Percentiles rank a stretch among this genome's conserved stretches.
These are phyloP conservation scores for Phaffomyces thermotolerans DNA, from an alignment of 805 yeast genomes.

Conservation along the genomic window DNA sequence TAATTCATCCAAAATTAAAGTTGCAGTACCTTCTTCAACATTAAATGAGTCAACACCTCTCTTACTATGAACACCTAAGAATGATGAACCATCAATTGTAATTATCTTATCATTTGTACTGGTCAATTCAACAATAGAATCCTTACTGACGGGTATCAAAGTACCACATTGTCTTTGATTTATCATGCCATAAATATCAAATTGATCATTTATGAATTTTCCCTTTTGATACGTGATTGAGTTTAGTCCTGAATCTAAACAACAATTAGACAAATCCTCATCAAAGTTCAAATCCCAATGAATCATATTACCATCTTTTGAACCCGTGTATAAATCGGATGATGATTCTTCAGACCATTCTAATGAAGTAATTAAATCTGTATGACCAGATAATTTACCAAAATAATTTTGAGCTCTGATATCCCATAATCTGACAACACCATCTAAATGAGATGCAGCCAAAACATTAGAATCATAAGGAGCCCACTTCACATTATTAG, in stretches of 20 bases:
- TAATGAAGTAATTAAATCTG: constrained; percentile 45
- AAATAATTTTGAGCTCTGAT: constrained; percentile 51
- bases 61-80: constrained; percentile 47
- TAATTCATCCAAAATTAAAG: constrained; percentile 17
- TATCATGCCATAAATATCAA: constrained; percentile 26
- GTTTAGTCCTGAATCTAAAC: constrained; percentile 39
- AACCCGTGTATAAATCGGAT: constrained; percentile 51
- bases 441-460: constrained; percentile 57
- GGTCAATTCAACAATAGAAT: constrained; percentile 40
- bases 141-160: constrained; percentile 51
- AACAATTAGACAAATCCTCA: constrained; percentile 31
- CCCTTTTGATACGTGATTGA: constrained; percentile 29
- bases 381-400: constrained; percentile 48
- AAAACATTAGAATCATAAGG: constrained; percentile 50
- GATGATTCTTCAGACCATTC: constrained; percentile 51
- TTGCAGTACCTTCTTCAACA: constrained; percentile 18
- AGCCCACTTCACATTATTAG: constrained; percentile 56
- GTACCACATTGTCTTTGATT: constrained; percentile 53
- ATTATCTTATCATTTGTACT: constrained; percentile 34
- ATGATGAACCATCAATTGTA: constrained; percentile 48
- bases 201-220: constrained; percentile 21
- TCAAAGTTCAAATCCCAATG: constrained; percentile 53
- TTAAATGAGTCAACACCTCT: constrained; percentile 19
- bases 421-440: constrained; percentile 66
- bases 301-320: constrained; percentile 55